Base-by-base conservation (phyloP, 768 basidiomycete species). In the Calocera viscosa region DNA sequence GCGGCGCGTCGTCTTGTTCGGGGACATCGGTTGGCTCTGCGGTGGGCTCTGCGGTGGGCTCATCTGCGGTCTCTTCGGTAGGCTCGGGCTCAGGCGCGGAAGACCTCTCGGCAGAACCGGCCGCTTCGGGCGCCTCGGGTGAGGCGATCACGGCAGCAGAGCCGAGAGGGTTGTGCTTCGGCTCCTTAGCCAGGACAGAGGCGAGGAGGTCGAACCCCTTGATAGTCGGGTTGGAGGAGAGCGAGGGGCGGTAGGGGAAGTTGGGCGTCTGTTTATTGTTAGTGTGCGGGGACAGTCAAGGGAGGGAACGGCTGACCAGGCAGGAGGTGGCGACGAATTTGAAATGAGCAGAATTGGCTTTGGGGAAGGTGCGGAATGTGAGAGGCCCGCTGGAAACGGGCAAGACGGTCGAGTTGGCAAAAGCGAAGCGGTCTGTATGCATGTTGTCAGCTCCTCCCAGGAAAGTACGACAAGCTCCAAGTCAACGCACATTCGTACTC, bases 251-350 rank as follows among this genome's bases (percentile, higher is more conserved):
- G 74, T 89, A 89, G 2, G 89, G 89, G 73, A 88, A 90, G 70
- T 88, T 89, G 12, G 87, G 85, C 5, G 79, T 82, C 71, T 72
- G n/a, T 10, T 60, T 28, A 26, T 12, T 40, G 53, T 67, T 33
- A 67, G n/a, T n/a, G n/a, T n/a, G n/a, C n/a, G n/a, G n/a, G n/a
- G n/a, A n/a, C n/a, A n/a, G n/a, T n/a, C n/a, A 43, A 64, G 24
- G 34, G 14, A 22, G 49, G 26, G 17, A 49, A 49, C 32, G 28
- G 66, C 72, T 63, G 24, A 72, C 72, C 53, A 85, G 77, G 72
- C 89, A 90, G 2, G 84, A 86, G 0, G 86, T 80, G 19, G 82
- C 83, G 24, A 89, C 73, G 74, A 90, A 91, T 63, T 85, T 83
- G 78, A 88, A 89, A 72, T 82, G 82, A 1, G 74, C 73, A 7